Percentiles rank a stretch among this genome's conserved stretches.
phyloP scores from a whole-genome alignment of 345 rosid species.

The Heritiera fomes region DNA sequence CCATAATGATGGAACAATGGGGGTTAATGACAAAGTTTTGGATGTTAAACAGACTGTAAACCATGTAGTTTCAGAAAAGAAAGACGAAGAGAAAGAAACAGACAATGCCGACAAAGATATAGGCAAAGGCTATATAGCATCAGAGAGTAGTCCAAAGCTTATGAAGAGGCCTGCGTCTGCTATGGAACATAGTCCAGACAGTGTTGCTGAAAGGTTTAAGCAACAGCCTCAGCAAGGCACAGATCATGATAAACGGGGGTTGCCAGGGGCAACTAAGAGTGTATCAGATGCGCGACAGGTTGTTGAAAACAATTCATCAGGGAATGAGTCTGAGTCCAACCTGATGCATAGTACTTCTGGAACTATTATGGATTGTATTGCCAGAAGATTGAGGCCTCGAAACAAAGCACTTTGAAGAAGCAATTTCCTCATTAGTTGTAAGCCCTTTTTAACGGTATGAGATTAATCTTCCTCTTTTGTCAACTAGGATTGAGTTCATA shows the following conservation, averaged over 20 bases:
- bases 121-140: neutral
- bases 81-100: conserved; percentile 10
- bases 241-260: neutral
- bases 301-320: neutral
- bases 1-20: conserved; percentile 7
- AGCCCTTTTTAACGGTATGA: neutral
- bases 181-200: conserved; percentile 18
- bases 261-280: neutral
- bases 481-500: neutral
- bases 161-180: conserved; percentile 16
- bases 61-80: neutral
- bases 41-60: conserved; percentile 8
- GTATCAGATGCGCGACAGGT: neutral
- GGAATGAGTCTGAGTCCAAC: neutral
- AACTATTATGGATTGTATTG: conserved; percentile 25
- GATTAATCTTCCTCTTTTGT: neutral
- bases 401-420: conserved; percentile 15
- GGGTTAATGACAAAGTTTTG: neutral
- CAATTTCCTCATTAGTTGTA: neutral
- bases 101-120: neutral
- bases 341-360: conserved; percentile 4
- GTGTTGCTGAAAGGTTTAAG: conserved; percentile 25
- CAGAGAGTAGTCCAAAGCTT: conserved; percentile 5
- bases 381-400: conserved; percentile 32
- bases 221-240: conserved; percentile 17